Base-by-base conservation (phyloP, 805 yeast genomes). In the Myxozyma melibiosi region DNA sequence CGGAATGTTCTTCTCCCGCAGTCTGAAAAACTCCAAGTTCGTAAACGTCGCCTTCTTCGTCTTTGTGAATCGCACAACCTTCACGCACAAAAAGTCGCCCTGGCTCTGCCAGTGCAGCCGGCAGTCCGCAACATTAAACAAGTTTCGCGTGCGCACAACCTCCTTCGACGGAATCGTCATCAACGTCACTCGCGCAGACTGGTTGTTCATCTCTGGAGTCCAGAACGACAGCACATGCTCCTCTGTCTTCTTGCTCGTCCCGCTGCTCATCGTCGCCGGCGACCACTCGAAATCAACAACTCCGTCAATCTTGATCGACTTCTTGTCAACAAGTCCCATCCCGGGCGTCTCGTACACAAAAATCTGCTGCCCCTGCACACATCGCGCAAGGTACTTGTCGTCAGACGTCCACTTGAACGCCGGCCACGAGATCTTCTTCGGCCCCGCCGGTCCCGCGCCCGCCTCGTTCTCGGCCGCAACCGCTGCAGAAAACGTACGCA, bases 61-160 rank as follows among this genome's bases (percentile, higher is more conserved):
- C 75, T 94, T 94, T 55, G 97, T 89, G 76, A 90, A 96, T 76
- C 98, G 89, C 74, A 91, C 97, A 66, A 94, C 97, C 77, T 88
- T 90, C 70, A 91, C 95, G 77, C 97, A 89, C 71, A 94, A 76
- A 72, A 78, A 86, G 67, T 84, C 85, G 63, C 89, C 90, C 66
- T 87, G 84, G 64, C 83, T 85, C 76, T 94, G 98, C 99, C 99
- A 94, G 79, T 85, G 90, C 76, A 94, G 76, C 68, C 85, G 81
- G 75, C 94, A 90, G 70, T 87, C 92, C 55, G 90, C 82, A 50
- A 94, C 99, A 76, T 94, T 97, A 80, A 94, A 90, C 74, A 94
- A 79, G 74, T 92, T 91, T 66, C 92, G 85, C 58, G 96, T 88
- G 81, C 97, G 88, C 61, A 94, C 74, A 45, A 90, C 84, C 72